Evolutionary conservation across 2,329 filamentous ascomycete species (phyloP), one percentile per base, ranked within the genome.

Genomic region (Byssothecium circinans): DNA sequence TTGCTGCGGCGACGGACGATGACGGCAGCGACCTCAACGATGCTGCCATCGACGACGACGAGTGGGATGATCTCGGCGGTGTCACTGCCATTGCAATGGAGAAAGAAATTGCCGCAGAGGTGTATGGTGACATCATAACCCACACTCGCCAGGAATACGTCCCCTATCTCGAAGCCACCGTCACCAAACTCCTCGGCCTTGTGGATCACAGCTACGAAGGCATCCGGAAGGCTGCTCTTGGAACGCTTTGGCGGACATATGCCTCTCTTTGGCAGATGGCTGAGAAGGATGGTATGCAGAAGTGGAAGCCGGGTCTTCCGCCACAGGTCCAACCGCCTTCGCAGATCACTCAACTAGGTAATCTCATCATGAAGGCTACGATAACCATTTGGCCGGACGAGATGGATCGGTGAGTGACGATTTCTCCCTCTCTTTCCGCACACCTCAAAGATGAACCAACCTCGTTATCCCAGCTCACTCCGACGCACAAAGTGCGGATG

Each of bases 401-500:
- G 74, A 83, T 85, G 68, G 94, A 99, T 74, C 85, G 91, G 91
- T 96, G 87, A 69, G 92, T 90, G 43, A 23, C 23, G 43, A 27
- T 46, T 29, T 36, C n/a, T n/a, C 41, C 49, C 30, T 56, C 45
- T 37, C 43, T 25, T 39, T 11, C n/a, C 32, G 15, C 4, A 18
- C 49, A 53, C 47, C 53, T 61, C 65, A 68, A 71, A 63, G 91
- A 96, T 96, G 91, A 96, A 75, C 79, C 82, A 78, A 74, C 78
- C 83, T 85, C 89, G 89, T 91, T 91, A 83, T 92, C 92, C 91
- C 91, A 96, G 91, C 91, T 96, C 92, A 96, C 91, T 96, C 89
- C 89, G 88, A 97, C 86, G 86, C 89, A 82, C 77, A 81, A 77
- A 58, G 70, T 84, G 88, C 84, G 84, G 77, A 85, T 95, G 90